phyloP scores from a whole-genome alignment of 495 filamentous ascomycete genomes.

The Trichocladium uniseriatum region DNA sequence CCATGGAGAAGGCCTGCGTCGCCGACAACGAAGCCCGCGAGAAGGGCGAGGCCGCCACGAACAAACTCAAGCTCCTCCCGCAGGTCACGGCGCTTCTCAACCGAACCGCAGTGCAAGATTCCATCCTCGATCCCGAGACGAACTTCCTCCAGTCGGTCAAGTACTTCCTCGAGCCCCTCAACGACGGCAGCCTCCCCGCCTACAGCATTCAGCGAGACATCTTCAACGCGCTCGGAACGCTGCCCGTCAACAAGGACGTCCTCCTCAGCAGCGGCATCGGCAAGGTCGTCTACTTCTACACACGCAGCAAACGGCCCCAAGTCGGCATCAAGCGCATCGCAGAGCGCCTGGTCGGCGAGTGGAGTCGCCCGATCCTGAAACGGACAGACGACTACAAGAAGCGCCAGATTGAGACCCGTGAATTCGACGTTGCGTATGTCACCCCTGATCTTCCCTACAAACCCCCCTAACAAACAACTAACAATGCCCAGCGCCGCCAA shows the following conservation, averaged over 20 bases:
- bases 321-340: constrained; percentile 83
- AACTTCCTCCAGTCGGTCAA: constrained; percentile 90
- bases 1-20: constrained; percentile 87
- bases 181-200: constrained; percentile 83
- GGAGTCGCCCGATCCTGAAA: constrained; percentile 93
- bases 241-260: constrained; percentile 83
- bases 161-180: constrained; percentile 94
- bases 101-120: constrained; percentile 71
- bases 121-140: constrained; percentile 83
- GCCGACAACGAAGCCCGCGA: constrained; percentile 73
- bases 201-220: constrained; percentile 96
- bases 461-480: constrained; percentile 18
- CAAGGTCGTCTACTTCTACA: constrained; percentile 94
- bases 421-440: constrained; percentile 46
- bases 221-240: constrained; percentile 64
- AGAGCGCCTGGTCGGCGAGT: constrained; percentile 81
- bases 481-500: constrained; percentile 49
- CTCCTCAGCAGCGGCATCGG: constrained; percentile 87
- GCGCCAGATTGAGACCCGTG: constrained; percentile 49
- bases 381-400: constrained; percentile 87
- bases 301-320: constrained; percentile 81
- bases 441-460: constrained; percentile 3
- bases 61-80: constrained; percentile 91
- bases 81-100: constrained; percentile 84
- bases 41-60: constrained; percentile 66